Conservation (phyloP, 2,329 filamentous ascomycete species). For the Pestalotiopsis sp. region DNA sequence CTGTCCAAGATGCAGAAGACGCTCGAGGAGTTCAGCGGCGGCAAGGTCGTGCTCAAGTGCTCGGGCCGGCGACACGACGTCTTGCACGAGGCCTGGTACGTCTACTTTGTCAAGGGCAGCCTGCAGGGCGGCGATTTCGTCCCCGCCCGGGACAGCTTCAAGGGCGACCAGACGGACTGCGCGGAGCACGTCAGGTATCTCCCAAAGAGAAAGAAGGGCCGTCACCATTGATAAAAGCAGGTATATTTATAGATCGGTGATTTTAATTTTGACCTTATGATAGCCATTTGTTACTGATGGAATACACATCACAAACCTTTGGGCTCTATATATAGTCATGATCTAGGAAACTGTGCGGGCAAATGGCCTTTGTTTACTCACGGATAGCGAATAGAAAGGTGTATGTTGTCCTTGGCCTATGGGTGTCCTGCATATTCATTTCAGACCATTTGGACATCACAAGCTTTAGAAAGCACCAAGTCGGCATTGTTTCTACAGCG, state of each 20-base stretch:
- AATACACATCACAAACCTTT: too few species aligned
- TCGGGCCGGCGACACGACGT: slow-evolving; percentile 34
- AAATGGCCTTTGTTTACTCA: too few species aligned
- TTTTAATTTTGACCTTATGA: background rate
- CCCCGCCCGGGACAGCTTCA: slow-evolving; percentile 38
- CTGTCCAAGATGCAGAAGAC: slow-evolving; percentile 41
- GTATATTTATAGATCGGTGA: too few species aligned
- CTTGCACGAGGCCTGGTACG: slow-evolving; percentile 56
- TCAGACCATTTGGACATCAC: too few species aligned
- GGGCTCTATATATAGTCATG: too few species aligned
- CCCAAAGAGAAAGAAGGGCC: slow-evolving; percentile 33
- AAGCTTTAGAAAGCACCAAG: too few species aligned
- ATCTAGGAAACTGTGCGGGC: too few species aligned
- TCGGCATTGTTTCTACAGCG: too few species aligned
- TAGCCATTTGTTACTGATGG: background rate
- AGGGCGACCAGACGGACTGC: slow-evolving; percentile 42
- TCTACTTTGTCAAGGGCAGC: slow-evolving; percentile 53
- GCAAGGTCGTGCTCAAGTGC: slow-evolving; percentile 46
- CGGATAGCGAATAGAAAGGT: too few species aligned
- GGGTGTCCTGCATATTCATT: too few species aligned
- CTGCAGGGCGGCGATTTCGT: slow-evolving; percentile 52
- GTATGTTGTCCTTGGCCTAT: too few species aligned
- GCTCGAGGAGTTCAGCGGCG: slow-evolving; percentile 46
- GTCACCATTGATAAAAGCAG: background rate
- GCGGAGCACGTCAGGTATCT: slow-evolving; percentile 39